Conservation (phyloP, 2,329 filamentous ascomycete genomes). For the Xylariaceae sp. region DNA sequence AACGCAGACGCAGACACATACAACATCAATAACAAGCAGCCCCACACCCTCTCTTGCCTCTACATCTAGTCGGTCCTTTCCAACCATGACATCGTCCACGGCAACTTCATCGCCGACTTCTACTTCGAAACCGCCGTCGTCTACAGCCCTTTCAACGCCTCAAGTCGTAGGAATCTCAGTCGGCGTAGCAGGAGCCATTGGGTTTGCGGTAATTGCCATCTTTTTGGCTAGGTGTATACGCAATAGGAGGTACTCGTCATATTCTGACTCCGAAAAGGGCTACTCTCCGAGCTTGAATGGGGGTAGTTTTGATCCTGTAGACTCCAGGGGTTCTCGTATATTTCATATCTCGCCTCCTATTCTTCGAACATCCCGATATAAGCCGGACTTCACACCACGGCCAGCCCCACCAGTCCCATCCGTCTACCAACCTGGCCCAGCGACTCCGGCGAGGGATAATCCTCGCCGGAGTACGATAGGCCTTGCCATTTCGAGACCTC, state of each 20-base stretch:
- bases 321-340: conserved; percentile 23
- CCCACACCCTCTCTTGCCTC: conserved; percentile 2
- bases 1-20: conserved; percentile 4
- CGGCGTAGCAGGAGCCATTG: conserved; percentile 47
- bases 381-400: conserved; percentile 24
- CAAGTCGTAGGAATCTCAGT: conserved; percentile 58
- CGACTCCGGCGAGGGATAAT: conserved; percentile 13
- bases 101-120: conserved; percentile 3
- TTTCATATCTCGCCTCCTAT: conserved; percentile 43
- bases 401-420: conserved; percentile 16
- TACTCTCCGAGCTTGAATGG: conserved; percentile 37
- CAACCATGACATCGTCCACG: conserved; percentile 9
- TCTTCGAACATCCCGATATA: conserved; percentile 23
- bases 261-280: conserved; percentile 32
- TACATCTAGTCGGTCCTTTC: conserved; percentile 3
- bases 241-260: conserved; percentile 35
- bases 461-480: conserved; percentile 37
- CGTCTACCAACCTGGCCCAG: conserved; percentile 16
- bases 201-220: conserved; percentile 46
- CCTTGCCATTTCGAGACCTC: conserved; percentile 40
- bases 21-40: conserved; percentile 12
- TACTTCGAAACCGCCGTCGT: conserved; percentile 8
- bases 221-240: conserved; percentile 41
- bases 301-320: conserved; percentile 28
- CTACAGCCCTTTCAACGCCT: conserved; percentile 31